Percentiles rank a stretch among this genome's conserved stretches.
These are phyloP conservation scores for Strobilomyces echinocephalus DNA, from an alignment of 768 basidiomycete species.

Conservation along the genomic window DNA sequence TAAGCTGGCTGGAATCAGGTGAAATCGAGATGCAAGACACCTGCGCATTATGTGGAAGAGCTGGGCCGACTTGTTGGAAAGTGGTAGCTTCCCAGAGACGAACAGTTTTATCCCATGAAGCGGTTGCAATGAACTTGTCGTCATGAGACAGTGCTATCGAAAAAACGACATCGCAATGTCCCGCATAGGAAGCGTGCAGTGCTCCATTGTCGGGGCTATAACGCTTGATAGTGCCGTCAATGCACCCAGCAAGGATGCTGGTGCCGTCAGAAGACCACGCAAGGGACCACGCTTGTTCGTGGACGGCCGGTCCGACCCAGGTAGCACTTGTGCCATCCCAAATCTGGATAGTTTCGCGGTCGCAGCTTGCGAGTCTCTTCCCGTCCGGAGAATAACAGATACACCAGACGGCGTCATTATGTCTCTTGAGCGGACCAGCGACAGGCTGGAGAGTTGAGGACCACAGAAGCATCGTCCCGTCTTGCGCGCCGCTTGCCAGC, in stretches of 20 bases:
- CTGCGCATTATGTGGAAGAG: constrained; percentile 10
- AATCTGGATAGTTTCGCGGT: constrained; percentile 14
- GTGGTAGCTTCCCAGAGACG: constrained; percentile 25
- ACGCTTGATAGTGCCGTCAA: constrained; percentile 13
- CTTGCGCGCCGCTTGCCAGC: constrained; percentile 15
- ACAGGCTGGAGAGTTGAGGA: constrained; percentile 6
- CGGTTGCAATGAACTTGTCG: constrained; percentile 23
- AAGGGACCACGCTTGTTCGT: constrained; percentile 19
- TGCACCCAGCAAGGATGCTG: constrained; percentile 16
- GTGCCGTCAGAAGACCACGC: constrained; percentile 16
- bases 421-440: constrained; percentile 5
- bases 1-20: constrained; percentile 11
- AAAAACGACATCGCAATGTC: constrained; percentile 17
- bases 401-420: constrained; percentile 15
- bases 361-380: constrained; percentile 17
- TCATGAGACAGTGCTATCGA: constrained; percentile 19
- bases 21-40: constrained; percentile 16
- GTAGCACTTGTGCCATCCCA: constrained; percentile 7
- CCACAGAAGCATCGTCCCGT: constrained; percentile 19
- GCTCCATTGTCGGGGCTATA: constrained; percentile 9
- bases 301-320: neutral
- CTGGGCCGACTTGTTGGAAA: constrained; percentile 14
- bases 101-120: constrained; percentile 26
- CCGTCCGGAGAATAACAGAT: constrained; percentile 20
- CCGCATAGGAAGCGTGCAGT: neutral